Conservation (phyloP, 2,329 filamentous ascomycete genomes). For the Pyrenophora graminea region DNA sequence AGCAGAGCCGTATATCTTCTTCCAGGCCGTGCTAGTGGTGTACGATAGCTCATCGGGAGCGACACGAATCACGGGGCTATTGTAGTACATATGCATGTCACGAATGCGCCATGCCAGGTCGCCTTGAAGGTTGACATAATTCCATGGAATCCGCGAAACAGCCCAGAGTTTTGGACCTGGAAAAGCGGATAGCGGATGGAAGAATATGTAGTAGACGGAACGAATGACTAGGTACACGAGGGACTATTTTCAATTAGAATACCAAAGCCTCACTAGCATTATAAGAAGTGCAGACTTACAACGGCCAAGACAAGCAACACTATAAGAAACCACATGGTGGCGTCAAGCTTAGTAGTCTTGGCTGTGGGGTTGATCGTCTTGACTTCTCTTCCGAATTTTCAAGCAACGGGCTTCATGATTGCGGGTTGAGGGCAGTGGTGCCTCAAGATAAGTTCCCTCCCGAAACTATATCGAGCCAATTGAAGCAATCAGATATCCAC, state of each 20-base stretch:
- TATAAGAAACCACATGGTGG: background rate
- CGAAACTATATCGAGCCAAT: background rate
- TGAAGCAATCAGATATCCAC: background rate
- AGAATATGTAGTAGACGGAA: slow-evolving; percentile 1
- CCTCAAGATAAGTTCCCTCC: background rate
- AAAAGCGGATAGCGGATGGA: slow-evolving; percentile 6
- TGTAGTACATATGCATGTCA: slow-evolving; percentile 2
- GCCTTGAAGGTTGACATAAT: slow-evolving; percentile 3
- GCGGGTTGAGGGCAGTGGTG: background rate
- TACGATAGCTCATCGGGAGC: slow-evolving; percentile 7
- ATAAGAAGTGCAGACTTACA: background rate
- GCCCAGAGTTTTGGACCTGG: slow-evolving; percentile 14
- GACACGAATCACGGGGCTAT: slow-evolving; percentile 4
- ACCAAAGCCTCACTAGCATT: background rate
- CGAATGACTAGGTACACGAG: background rate
- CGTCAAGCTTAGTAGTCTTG: background rate
- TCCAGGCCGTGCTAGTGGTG: background rate
- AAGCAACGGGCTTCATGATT: background rate
- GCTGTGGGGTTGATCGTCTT: background rate
- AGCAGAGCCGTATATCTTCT: slow-evolving; percentile 4
- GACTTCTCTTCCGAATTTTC: background rate
- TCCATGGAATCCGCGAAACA: slow-evolving; percentile 6
- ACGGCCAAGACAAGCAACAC: background rate
- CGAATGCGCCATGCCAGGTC: slow-evolving; percentile 1
- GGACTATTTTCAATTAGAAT: background rate